These are phyloP conservation scores for Ganoderma lingzhi DNA, from an alignment of 1,284 basidiomycete genomes.

Conservation along the genomic window DNA sequence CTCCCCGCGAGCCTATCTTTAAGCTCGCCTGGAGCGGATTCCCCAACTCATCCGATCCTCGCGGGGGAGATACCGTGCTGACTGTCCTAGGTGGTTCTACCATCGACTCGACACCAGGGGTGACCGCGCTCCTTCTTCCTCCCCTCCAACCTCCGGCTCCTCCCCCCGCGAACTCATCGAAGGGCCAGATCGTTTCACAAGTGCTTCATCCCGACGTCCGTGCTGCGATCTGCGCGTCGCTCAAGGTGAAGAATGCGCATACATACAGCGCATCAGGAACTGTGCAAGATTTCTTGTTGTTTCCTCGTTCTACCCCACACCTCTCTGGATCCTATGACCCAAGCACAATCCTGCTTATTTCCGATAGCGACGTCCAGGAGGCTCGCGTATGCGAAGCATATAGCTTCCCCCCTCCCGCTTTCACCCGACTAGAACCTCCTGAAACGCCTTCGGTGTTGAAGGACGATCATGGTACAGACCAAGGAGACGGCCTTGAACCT, in stretches of 20 bases:
- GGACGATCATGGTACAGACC: background rate
- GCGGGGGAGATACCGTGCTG: conserved; percentile 75
- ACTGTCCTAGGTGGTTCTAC: conserved; percentile 82
- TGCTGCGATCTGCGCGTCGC: conserved; percentile 70
- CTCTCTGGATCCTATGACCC: conserved; percentile 78
- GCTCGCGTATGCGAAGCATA: conserved; percentile 57
- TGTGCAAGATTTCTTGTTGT: conserved; percentile 82
- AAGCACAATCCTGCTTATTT: conserved; percentile 63
- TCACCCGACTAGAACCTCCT: conserved; percentile 35
- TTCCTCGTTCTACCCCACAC: conserved; percentile 79
- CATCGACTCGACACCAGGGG: conserved; percentile 63
- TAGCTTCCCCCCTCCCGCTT: conserved; percentile 64
- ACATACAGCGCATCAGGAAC: conserved; percentile 69
- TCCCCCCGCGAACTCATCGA: conserved; percentile 49
- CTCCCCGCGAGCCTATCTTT: conserved; percentile 82
- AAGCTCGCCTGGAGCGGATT: conserved; percentile 88
- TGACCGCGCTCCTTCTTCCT: conserved; percentile 79
- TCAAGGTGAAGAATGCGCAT: conserved; percentile 63
- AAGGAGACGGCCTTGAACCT: conserved; percentile 27
- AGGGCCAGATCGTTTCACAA: conserved; percentile 29
- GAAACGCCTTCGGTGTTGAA: conserved; percentile 13
- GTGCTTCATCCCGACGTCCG: conserved; percentile 48
- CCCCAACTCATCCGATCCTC: conserved; percentile 66
- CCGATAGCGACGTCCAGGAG: conserved; percentile 47
- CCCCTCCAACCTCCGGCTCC: conserved; percentile 73